Evolutionary conservation across 495 filamentous ascomycete genomes (phyloP).

Genomic region (Zalerion maritima): DNA sequence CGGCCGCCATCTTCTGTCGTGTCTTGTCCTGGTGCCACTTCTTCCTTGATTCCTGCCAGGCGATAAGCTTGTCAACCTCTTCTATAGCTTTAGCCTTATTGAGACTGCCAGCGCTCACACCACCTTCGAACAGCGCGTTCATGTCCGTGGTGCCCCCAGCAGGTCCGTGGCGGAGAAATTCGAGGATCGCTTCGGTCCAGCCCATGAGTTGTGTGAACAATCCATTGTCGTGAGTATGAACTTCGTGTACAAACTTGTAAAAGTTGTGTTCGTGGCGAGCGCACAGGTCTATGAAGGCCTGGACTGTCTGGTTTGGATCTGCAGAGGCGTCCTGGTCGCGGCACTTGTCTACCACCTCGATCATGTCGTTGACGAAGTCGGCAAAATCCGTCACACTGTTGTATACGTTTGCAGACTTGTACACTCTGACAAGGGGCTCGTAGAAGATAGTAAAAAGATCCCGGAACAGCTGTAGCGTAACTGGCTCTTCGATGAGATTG

Average conservation of each 20-base stretch:
- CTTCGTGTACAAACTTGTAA: conserved; percentile 97
- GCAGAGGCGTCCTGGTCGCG: conserved; percentile 84
- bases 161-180: conserved; percentile 80
- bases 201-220: conserved; percentile 91
- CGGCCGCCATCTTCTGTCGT: conserved; percentile 93
- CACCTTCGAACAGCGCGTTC: conserved; percentile 78
- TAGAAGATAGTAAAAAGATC: conserved; percentile 99
- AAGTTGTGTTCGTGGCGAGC: conserved; percentile 90
- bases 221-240: conserved; percentile 94
- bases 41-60: conserved; percentile 89
- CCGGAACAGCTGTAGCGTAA: conserved; percentile 81
- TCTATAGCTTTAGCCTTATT: conserved; percentile 55
- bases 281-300: conserved; percentile 94
- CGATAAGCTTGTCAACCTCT: conserved; percentile 73
- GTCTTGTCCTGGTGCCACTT: conserved; percentile 98
- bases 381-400: conserved; percentile 93
- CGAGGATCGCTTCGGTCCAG: conserved; percentile 94
- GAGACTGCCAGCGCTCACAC: conserved; percentile 48
- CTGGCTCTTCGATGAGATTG: conserved; percentile 84
- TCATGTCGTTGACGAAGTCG: conserved; percentile 79
- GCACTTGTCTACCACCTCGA: conserved; percentile 72
- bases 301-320: conserved; percentile 97
- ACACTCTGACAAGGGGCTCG: conserved; percentile 87
- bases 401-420: conserved; percentile 98
- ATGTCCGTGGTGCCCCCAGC: conserved; percentile 70